Conservation (phyloP, 257 asterid species). For the Solanum lignicaule region DNA sequence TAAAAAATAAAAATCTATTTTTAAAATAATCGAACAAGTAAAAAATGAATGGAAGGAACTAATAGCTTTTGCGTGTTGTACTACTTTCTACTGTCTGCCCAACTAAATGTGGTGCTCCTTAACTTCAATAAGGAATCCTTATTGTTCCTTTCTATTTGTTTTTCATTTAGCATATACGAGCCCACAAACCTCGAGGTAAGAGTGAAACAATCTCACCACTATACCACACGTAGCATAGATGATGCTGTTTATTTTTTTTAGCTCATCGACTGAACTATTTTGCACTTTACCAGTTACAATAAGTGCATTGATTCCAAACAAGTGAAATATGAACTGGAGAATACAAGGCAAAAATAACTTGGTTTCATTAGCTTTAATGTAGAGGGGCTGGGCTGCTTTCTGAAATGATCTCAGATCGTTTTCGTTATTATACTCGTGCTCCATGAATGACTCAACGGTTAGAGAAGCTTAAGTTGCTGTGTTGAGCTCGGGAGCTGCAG, state of each 20-base stretch:
- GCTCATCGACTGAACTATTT: no score
- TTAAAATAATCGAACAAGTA: no score
- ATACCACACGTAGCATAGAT: background rate
- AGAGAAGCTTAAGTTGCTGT: conserved; percentile 27
- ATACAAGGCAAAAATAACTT: background rate
- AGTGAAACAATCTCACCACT: background rate
- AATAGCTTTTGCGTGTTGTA: no score
- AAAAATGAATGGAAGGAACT: background rate
- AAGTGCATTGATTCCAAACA: background rate
- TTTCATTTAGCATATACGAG: background rate
- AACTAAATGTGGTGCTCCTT: background rate
- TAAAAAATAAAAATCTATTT: no score
- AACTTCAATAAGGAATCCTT: background rate
- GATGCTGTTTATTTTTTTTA: background rate
- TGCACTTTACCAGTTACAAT: background rate
- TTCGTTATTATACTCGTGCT: background rate
- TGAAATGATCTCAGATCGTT: background rate
- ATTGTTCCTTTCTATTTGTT: background rate
- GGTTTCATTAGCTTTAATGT: background rate
- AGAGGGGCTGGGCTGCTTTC: background rate
- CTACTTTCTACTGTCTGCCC: background rate
- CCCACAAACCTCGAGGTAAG: no score
- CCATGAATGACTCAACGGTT: background rate
- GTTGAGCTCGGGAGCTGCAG: conserved; percentile 28
- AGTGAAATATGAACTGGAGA: background rate